A percentile compares a stretch with the other conserved stretches of the same genome.
Evolutionary conservation across 116 monocot genomes (phyloP).

Genomic region (Posidonia oceanica): DNA sequence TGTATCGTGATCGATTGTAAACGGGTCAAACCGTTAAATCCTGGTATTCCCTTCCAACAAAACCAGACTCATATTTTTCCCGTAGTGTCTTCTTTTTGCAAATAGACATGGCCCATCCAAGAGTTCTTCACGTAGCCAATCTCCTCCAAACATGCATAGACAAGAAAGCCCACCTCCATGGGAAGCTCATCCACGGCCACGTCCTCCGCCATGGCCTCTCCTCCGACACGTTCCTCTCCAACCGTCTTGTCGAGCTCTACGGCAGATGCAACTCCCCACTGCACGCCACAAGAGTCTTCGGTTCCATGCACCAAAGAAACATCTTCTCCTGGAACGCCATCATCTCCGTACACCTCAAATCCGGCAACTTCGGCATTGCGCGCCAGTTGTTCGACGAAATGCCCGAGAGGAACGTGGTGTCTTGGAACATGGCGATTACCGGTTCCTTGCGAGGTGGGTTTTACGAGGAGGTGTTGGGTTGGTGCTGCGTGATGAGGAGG

Average conservation of each 20-base stretch:
- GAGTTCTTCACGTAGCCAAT: conserved; percentile 22
- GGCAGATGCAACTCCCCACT: conserved; percentile 17
- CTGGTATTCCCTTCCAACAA: too few species aligned
- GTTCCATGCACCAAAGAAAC: conserved; percentile 35
- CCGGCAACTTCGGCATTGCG: conserved; percentile 27
- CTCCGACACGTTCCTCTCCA: conserved; percentile 63
- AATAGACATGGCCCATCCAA: conserved; percentile 2
- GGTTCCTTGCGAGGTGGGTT: conserved; percentile 18
- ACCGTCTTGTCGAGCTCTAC: conserved; percentile 78
- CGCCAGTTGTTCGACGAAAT: conserved; percentile 49
- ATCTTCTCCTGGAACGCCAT: conserved; percentile 72
- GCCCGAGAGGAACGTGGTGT: conserved; percentile 70
- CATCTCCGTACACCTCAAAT: conserved; percentile 33
- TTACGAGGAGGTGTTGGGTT: conserved; percentile 29
- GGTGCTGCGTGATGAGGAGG: conserved; percentile 42
- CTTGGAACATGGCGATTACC: conserved; percentile 73
- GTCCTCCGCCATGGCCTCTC: conserved; percentile 33
- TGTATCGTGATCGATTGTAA: too few species aligned
- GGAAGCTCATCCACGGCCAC: conserved; percentile 53
- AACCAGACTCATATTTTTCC: too few species aligned
- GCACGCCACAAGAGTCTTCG: conserved; percentile 35
- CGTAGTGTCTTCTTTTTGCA: too few species aligned
- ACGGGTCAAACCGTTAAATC: too few species aligned
- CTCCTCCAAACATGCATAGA: conserved; percentile 47
- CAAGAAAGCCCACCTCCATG: conserved; percentile 18